Conservation (phyloP, 129 eudicot genomes). For the Saussurea involucrata region DNA sequence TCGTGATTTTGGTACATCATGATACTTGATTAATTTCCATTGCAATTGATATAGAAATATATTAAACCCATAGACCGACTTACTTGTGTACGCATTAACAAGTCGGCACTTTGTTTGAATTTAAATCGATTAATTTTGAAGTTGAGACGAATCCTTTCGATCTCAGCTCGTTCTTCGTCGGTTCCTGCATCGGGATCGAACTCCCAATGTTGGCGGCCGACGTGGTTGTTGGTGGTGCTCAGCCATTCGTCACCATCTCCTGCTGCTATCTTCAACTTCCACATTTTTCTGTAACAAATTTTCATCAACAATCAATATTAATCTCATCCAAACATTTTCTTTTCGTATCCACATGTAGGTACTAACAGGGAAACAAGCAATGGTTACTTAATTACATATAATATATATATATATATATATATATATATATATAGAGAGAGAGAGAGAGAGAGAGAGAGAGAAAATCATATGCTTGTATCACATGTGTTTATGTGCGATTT, state of each 20-base stretch:
- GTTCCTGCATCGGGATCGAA: constrained; percentile 50
- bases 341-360: not conserved
- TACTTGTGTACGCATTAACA: constrained; percentile 59
- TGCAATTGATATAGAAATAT: not conserved
- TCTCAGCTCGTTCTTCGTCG: constrained; percentile 35
- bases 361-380: not conserved
- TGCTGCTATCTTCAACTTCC: constrained; percentile 49
- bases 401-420: too few species aligned
- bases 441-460: not conserved
- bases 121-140: constrained; percentile 35
- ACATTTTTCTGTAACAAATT: constrained; percentile 20
- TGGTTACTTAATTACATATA: not conserved
- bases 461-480: too few species aligned
- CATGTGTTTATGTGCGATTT: too few species aligned
- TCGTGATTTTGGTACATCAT: not conserved
- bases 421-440: not conserved
- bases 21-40: not conserved
- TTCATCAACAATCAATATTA: not conserved
- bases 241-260: constrained; percentile 25
- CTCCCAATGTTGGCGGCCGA: constrained; percentile 58
- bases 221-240: constrained; percentile 36
- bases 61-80: not conserved
- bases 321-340: not conserved
- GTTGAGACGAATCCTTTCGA: constrained; percentile 24
- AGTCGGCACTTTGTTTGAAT: constrained; percentile 46